Conservation (phyloP, 2,329 filamentous ascomycete genomes). For the Claviceps digitariae region DNA sequence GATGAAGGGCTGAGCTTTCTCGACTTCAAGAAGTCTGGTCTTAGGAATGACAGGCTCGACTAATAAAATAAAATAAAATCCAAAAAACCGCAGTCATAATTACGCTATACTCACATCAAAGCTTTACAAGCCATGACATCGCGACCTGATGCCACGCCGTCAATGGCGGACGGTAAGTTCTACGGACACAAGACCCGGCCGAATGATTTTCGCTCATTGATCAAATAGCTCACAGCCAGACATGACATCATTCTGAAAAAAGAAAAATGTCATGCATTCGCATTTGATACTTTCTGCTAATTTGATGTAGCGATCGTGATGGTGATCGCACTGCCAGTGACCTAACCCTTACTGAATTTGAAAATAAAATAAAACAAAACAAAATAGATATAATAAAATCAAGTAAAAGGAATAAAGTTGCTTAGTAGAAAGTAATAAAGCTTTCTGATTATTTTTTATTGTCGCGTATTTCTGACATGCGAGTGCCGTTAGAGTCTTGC, state of each 20-base stretch:
- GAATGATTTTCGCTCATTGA: neutral
- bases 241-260: conserved; percentile 1
- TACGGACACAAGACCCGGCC: neutral
- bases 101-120: neutral
- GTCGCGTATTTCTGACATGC: no score
- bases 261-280: neutral
- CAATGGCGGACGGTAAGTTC: neutral
- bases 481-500: no score
- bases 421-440: no score
- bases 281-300: neutral
- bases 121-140: conserved; percentile 1
- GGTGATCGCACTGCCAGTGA: neutral
- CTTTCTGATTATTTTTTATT: no score
- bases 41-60: no score
- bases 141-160: neutral
- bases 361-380: no score
- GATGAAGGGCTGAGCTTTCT: neutral
- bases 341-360: no score
- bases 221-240: neutral
- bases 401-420: no score
- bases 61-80: no score
- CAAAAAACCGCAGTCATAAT: neutral
- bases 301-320: neutral
- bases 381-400: no score
- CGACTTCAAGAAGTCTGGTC: no score